These are phyloP conservation scores for Jasminum sambac DNA, from an alignment of 257 asterid species.

Conservation along the genomic window DNA sequence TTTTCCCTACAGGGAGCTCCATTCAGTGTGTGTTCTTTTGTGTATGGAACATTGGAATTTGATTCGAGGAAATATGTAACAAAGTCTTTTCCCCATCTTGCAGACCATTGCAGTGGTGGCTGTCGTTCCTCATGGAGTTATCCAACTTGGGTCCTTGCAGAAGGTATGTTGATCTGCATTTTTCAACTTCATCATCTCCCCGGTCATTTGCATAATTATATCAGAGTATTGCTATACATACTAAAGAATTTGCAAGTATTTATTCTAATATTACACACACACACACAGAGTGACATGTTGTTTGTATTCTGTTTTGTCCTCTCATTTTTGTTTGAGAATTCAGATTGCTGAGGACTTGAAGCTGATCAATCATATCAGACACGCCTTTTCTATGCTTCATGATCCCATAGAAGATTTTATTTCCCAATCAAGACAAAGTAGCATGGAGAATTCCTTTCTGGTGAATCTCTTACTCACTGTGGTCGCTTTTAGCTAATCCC, in stretches of 20 bases:
- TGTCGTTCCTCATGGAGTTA: constrained; percentile 78
- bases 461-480: constrained; percentile 42
- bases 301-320: neutral
- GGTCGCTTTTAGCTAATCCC: neutral
- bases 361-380: constrained; percentile 63
- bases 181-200: constrained; percentile 13
- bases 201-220: neutral
- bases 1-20: constrained; percentile 18
- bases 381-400: constrained; percentile 50
- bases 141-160: constrained; percentile 81
- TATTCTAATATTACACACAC: neutral
- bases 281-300: neutral
- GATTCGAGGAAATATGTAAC: constrained; percentile 20
- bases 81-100: constrained; percentile 25
- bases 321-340: constrained; percentile 31
- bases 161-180: constrained; percentile 46
- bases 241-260: neutral
- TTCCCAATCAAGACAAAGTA: constrained; percentile 39
- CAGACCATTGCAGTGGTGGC: constrained; percentile 91
- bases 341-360: constrained; percentile 82
- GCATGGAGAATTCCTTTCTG: constrained; percentile 53
- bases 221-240: constrained; percentile 2
- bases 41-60: constrained; percentile 12
- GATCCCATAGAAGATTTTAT: constrained; percentile 42
- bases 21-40: constrained; percentile 6